Base-by-base conservation (phyloP, 495 filamentous ascomycete species). In the Oidiodendron maius region DNA sequence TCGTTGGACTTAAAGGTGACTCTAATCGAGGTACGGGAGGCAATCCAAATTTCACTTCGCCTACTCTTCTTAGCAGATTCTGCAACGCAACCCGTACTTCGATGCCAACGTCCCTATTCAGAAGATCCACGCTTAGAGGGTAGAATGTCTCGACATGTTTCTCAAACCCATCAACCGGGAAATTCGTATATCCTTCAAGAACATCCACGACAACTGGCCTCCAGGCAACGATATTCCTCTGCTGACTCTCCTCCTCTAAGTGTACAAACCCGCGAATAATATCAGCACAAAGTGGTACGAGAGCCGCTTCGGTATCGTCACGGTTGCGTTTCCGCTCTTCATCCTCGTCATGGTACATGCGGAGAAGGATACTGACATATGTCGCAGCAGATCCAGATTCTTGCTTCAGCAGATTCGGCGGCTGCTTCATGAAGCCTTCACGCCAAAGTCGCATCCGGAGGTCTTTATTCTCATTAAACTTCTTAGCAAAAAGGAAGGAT, bases 351-450 rank as follows among this genome's bases (percentile, higher is more conserved):
- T 85, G 87, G 65, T 95, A 97, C 93, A 99, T 99, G 20, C 94
- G 78, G 61, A 97, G 83, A 17, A 99, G 66, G 44, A 99, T 99
- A 47, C 81, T 82, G 21, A 97, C 86, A 57, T 97, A 99, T 1
- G 94, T 96, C 0, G 87, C 83, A 10, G 93, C 93, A 59, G 83
- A 86, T 36, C 93, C 91, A 49, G 80, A 86, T 65, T 99, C 93
- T 64, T 99, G 93, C 69, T 99, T 99, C 21, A 99, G 77, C n/a
- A 99, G 67, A 61, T 99, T 99, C 3, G 93, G 93, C 25, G 94
- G 94, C 62, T 96, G 91, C 68, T 95, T 96, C 93, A 99, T 99
- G 76, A 97, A 99, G 5, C 93, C 93, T 60, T 99, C 94, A 20
- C 87, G 74, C 90, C 91, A 97, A 8, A 99, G 71, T 30, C 89